Conservation (phyloP, 768 basidiomycete genomes). For the Pholiota microspora region DNA sequence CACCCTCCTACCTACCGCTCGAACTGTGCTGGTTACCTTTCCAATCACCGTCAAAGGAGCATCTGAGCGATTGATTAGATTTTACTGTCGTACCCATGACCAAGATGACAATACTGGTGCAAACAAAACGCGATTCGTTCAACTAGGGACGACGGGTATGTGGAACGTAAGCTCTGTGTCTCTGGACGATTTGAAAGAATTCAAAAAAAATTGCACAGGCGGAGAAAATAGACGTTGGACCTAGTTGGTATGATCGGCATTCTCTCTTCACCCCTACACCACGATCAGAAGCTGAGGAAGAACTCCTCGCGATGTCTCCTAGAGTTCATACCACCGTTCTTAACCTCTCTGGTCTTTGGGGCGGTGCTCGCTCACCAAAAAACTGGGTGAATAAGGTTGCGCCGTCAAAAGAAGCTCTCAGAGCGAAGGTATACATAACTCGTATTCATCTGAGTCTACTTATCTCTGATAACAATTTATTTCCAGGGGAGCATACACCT, state of each 20-base stretch:
- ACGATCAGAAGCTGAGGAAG: slow-evolving; percentile 51
- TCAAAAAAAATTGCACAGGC: slow-evolving; percentile 8
- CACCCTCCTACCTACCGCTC: slow-evolving; percentile 47
- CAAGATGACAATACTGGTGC: slow-evolving; percentile 2
- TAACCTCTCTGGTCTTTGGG: slow-evolving; percentile 64
- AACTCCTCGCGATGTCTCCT: slow-evolving; percentile 46
- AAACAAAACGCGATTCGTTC: slow-evolving; percentile 43
- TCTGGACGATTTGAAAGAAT: background rate
- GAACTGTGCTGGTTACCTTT: slow-evolving; percentile 56
- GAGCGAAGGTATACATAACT: slow-evolving; percentile 37
- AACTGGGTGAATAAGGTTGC: slow-evolving; percentile 58
- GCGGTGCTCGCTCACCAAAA: slow-evolving; percentile 43
- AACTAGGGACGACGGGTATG: slow-evolving; percentile 59
- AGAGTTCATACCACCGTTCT: slow-evolving; percentile 49
- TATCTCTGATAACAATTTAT: background rate
- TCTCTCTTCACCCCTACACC: slow-evolving; percentile 42
- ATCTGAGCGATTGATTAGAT: slow-evolving; percentile 41
- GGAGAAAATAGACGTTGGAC: slow-evolving; percentile 9
- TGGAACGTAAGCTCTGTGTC: slow-evolving; percentile 48
- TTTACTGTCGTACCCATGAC: slow-evolving; percentile 35
- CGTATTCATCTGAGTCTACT: background rate
- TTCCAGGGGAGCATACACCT: slow-evolving; percentile 55
- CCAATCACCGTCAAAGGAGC: slow-evolving; percentile 48
- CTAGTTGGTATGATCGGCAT: slow-evolving; percentile 50
- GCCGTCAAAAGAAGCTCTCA: slow-evolving; percentile 52